Conservation (phyloP, 345 rosid genomes). For the Ceriops decandra region DNA sequence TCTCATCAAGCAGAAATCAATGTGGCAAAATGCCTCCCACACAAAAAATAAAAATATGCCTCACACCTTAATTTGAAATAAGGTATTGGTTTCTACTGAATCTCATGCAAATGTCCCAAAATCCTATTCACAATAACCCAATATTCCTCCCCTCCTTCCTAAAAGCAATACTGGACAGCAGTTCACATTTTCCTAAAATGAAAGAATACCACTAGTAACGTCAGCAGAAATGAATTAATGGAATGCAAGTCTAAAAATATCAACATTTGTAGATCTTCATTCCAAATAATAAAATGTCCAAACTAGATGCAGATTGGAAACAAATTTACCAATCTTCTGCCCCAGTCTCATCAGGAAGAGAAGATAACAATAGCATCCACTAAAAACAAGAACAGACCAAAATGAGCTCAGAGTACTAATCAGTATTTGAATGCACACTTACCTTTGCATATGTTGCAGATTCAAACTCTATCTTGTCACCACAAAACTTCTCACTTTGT, state of each 20-base stretch:
- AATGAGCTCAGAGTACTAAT: neutral
- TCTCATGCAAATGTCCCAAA: neutral
- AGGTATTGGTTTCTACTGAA: neutral
- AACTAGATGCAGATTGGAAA: neutral
- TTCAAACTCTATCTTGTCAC: slow-evolving; percentile 68
- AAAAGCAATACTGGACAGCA: neutral
- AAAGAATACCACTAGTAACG: neutral
- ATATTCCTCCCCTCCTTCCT: too few species aligned
- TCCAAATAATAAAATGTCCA: neutral
- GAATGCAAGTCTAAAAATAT: neutral
- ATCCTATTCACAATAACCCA: too few species aligned
- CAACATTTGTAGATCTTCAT: too few species aligned
- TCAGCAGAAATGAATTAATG: neutral
- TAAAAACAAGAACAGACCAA: neutral
- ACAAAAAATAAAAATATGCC: neutral
- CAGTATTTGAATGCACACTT: neutral
- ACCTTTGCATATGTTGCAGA: slow-evolving; percentile 74
- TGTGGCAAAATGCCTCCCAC: neutral
- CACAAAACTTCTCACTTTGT: slow-evolving; percentile 57
- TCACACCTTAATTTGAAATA: neutral
- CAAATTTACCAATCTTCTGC: neutral
- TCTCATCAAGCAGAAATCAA: neutral
- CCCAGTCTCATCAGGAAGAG: neutral
- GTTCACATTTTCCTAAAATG: neutral
- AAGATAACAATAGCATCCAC: neutral